Base-by-base conservation (phyloP, 495 filamentous ascomycete genomes). In the Neurospora hispaniola region DNA sequence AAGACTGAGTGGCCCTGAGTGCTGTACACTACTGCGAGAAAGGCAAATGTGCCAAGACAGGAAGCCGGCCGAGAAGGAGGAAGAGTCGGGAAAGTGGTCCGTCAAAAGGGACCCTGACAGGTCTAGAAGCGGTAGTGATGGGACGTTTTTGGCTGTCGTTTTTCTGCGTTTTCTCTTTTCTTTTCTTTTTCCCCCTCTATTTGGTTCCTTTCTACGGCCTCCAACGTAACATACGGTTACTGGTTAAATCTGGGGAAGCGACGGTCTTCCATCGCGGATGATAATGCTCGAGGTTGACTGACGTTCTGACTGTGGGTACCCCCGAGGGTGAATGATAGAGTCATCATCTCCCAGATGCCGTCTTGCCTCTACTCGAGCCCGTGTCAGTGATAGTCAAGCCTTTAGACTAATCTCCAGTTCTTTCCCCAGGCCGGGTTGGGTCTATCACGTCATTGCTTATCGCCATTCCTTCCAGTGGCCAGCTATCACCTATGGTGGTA, bases 151-250 rank as follows among this genome's bases (percentile, higher is more conserved):
- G 69, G 72, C 40, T 62, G 39, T 42, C 14, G 11, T 42, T 73
- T 73, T 71, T 62, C 23, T 73, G 43, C 72, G 68, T 48, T 71
- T 73, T 70, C 2, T 70, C 38, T 10, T 40, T 40, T 40, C 10
- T 44, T 9, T 10, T 40, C 18, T 71, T 71, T 2, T 27, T 2
- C 27, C 27, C 27, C 27, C 2, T 31, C 27, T 31, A 31, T 31
- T 31, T 3, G 27, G 2, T 3, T 3, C 2, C 11, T 40, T 31
- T 35, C 18, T 66, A 9, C 27, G 54, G 23, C 54, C 31, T 7
- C 7, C 27, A 27, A 16, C 5, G 4, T 3, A 12, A 12, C n/a
- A n/a, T n/a, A n/a, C 2, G 4, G 23, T 62, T 27, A 62, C 31
- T 62, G 23, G 23, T 16, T 62, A 23, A 12, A 27, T 62, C 1